Base-by-base conservation (phyloP, 441 rosid genomes). In the Arabidopsis hybrid region DNA sequence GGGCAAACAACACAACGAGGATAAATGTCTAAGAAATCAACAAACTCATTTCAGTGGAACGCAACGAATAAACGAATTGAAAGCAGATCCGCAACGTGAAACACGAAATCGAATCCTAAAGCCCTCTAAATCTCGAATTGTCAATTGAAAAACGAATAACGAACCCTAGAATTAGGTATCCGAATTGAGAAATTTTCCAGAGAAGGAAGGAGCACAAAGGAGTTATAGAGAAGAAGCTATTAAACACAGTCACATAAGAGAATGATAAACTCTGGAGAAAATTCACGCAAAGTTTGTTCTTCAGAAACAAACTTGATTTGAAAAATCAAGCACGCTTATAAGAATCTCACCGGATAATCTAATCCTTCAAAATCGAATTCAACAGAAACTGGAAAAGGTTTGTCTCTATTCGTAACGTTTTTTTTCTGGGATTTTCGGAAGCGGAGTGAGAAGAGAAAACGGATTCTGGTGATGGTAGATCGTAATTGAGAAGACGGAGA, bases 31-130 rank as follows among this genome's bases (percentile, higher is more conserved):
- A 65, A 35, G 50, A 59, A 51, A 72, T 73, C 60, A 6, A 42
- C 75, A 61, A 10, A 61, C 50, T 45, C 76, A 42, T 34, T 16
- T 14, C 58, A 45, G 65, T 8, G 72, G 35, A 68, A 75, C 42
- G 65, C 39, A 59, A 72, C 12, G 72, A 50, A 11, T 10, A 9
- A 4, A 26, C 29, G 29, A 76, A 81, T 70, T 74, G 60, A 81
- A 69, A 63, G 17, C 65, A 89, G 99, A 92, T 94, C 97, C 81
- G 76, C 42, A 31, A 74, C 74, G 72, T 17, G 45, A 71, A 17
- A 50, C 40, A 68, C 56, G 50, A 77, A 79, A 86, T 72, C 76
- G 67, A 60, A 75, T 53, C 61, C 83, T 65, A 58, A 78, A 82
- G 51, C 84, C 83, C 78, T 79, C 16, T 38, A 79, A 81, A 80